Conservation (phyloP, 495 filamentous ascomycete genomes). For the Mytilinidion resinicola region DNA sequence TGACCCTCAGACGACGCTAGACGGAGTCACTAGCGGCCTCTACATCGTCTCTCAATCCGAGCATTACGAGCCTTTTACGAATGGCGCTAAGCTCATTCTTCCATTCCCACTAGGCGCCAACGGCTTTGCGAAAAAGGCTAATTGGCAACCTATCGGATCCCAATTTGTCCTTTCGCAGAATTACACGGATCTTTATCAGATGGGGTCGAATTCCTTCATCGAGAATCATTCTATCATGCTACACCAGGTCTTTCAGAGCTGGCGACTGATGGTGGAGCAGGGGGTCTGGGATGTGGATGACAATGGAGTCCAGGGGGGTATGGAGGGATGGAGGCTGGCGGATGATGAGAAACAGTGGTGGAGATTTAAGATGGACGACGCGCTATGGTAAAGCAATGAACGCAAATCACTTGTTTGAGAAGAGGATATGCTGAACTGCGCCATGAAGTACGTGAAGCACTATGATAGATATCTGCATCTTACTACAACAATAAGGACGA, state of each 20-base stretch:
- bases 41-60: neutral
- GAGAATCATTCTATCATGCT: neutral
- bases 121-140: neutral
- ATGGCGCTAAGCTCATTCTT: neutral
- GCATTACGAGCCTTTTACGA: neutral
- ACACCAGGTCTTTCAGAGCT: neutral
- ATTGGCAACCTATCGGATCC: neutral
- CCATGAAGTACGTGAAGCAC: no score
- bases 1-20: neutral
- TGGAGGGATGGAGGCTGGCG: neutral
- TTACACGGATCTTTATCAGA: neutral
- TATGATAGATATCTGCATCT: no score
- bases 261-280: neutral
- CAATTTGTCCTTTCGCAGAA: neutral
- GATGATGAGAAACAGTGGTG: neutral
- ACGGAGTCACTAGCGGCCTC: neutral
- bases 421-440: no score
- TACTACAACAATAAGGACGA: no score
- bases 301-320: neutral
- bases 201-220: neutral
- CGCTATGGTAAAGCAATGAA: neutral
- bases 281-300: neutral
- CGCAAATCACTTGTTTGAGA: neutral
- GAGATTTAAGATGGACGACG: conserved; percentile 2
- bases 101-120: neutral